Evolutionary conservation across 2,329 filamentous ascomycete species (phyloP), one percentile per base, ranked within the genome.

Genomic region (Penicillium sp.): DNA sequence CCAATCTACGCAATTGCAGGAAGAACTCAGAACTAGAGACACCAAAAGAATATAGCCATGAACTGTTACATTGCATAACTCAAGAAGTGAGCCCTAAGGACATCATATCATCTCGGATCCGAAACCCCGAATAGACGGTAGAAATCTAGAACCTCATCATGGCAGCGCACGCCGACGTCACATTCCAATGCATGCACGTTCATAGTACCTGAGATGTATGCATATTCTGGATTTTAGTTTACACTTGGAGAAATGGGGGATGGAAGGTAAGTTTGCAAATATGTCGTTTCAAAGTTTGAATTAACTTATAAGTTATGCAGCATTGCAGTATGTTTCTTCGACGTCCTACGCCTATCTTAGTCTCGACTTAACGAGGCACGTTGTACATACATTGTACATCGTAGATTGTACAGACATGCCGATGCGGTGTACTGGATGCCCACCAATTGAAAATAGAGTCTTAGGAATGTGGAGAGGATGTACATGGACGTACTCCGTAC

Each of bases 151-250:
- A 51, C 49, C 33, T n/a, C n/a, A 36, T 46, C 36, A 27, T 39
- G 29, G 47, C 41, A 9, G 25, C 22, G 28, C 39, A 10, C 19
- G 25, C 12, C 4, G 48, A 35, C 37, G 37, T 58, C 58, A 61
- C 58, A 61, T 61, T 59, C 58, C 58, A 58, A 57, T 59, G 56
- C 55, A 60, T 53, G 52, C 22, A 25, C 22, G 4, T 8, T 25
- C 22, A 25, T 48, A 41, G 54, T 36, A 40, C 29, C 48, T 27
- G 52, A 41, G 54, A 49, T 40, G 43, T 39, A 42, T 14, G 12
- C 44, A 31, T 36, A 41, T 16, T 16, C 8, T 18, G 25, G 27
- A 16, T 42, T 18, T 13, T 34, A n/a, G 14, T 6, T 14, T 19
- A n/a, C 34, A 18, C 19, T 6, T 27, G 19, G 14, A 19, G 10